phyloP scores from a whole-genome alignment of 2,329 filamentous ascomycete species.

The Trichophyton simii region DNA sequence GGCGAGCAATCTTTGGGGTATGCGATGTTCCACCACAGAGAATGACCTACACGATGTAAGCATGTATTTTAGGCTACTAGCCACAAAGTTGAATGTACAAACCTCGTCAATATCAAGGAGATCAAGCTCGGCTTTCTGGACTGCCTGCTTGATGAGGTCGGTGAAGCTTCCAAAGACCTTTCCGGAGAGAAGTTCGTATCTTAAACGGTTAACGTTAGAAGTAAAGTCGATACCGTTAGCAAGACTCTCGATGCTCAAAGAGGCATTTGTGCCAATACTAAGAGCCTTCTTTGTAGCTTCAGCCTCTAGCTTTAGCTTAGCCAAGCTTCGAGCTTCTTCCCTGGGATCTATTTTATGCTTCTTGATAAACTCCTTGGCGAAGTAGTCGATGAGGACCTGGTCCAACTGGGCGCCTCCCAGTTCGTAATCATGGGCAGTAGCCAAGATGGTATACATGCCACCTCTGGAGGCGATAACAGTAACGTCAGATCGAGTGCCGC shows the following conservation, averaged over 20 bases:
- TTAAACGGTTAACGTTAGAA: constrained; percentile 79
- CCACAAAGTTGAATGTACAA: constrained; percentile 8
- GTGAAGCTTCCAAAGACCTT: constrained; percentile 85
- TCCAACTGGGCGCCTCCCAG: constrained; percentile 77
- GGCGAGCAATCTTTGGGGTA: constrained; percentile 80
- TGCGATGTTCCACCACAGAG: constrained; percentile 84
- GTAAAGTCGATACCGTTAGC: constrained; percentile 83
- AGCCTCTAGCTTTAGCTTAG: constrained; percentile 84
- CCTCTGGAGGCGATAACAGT: constrained; percentile 81
- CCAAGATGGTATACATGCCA: constrained; percentile 91
- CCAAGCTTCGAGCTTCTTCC: constrained; percentile 64
- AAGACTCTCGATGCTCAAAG: constrained; percentile 85
- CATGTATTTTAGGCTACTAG: background rate
- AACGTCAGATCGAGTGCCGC: constrained; percentile 84
- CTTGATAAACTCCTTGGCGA: constrained; percentile 97
- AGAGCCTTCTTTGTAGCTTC: constrained; percentile 88
- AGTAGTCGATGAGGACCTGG: constrained; percentile 85
- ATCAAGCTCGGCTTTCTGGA: constrained; percentile 87
- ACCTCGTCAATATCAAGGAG: constrained; percentile 81
- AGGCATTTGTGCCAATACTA: constrained; percentile 74
- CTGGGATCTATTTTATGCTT: constrained; percentile 86
- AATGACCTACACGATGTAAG: constrained; percentile 48
- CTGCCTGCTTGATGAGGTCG: constrained; percentile 65
- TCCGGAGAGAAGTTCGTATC: constrained; percentile 78
- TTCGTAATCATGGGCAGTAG: constrained; percentile 91